Conservation (phyloP, 441 rosid genomes). For the Gossypium davidsonii region DNA sequence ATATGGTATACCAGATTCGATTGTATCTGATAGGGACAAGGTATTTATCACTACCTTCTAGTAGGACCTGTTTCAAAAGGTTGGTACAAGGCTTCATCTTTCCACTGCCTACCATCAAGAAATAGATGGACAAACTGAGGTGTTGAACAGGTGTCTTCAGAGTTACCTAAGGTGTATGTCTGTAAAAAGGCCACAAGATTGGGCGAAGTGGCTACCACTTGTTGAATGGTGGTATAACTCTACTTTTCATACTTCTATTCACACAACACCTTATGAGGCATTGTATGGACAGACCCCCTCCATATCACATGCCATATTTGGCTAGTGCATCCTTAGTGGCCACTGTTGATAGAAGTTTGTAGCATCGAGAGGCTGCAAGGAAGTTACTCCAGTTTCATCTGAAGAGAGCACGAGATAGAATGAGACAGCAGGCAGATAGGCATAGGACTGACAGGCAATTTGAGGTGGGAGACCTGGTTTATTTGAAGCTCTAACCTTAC, state of each 20-base stretch:
- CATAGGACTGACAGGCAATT: not conserved
- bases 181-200: too few species aligned
- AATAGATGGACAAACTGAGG: not conserved
- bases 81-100: too few species aligned
- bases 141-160: not conserved
- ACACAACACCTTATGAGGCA: not conserved
- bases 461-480: not conserved
- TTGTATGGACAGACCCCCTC: too few species aligned
- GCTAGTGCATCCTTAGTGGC: not conserved
- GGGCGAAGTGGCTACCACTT: too few species aligned
- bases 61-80: not conserved
- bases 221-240: not conserved
- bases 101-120: not conserved
- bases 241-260: not conserved
- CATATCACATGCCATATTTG: too few species aligned
- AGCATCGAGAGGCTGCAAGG: not conserved
- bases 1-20: not conserved
- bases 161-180: not conserved
- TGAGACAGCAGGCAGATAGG: not conserved
- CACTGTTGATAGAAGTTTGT: too few species aligned
- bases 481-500: too few species aligned
- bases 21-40: not conserved
- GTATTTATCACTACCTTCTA: not conserved
- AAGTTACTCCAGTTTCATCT: not conserved
- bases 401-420: not conserved